Evolutionary conservation across 2,329 filamentous ascomycete genomes (phyloP), one percentile per base, ranked within the genome.

Genomic region (Aspergillus udagawae): DNA sequence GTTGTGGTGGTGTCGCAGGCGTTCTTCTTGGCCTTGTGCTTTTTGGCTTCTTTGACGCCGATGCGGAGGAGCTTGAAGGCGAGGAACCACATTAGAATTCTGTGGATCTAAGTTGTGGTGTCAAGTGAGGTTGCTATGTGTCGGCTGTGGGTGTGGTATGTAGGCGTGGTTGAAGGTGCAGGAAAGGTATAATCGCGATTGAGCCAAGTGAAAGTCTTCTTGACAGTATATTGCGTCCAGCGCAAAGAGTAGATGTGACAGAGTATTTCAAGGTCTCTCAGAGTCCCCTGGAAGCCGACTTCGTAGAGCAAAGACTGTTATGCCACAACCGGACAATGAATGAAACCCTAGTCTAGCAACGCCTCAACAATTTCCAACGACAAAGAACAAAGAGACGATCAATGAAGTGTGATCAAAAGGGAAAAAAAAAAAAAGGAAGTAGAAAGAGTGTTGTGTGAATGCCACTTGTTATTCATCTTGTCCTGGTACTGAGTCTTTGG

Each of bases 41-140:
- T 71, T 53, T 71, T 70, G 60, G 65, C 65, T 62, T 71, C 62
- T 41, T 62, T 62, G 56, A 59, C 54, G 59, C 70, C 70, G 29
- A 68, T 42, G 55, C 65, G 63, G 59, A 71, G 57, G 55, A 69
- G 55, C 62, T 67, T 70, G 53, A 69, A 28, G 51, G 66, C 52
- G 51, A 70, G 44, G 60, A 72, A 69, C 54, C 63, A 68, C 69
- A 72, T 72, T 58, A 57, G 25, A 32, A 4, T 41, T 41, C 20
- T 35, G 21, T 45, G 25, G 52, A 41, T n/a, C 44, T 25, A n/a
- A 7, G 35, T 48, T 25, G 38, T 52, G 23, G 12, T 28, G 25
- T 49, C 41, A 52, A 52, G 38, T 29, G 48, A 52, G 51, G 45
- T 49, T 58, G 52, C 9, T 51, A 3, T 21, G n/a, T 44, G n/a